phyloP scores from a whole-genome alignment of 345 rosid genomes.

The Murraya koenigii region DNA sequence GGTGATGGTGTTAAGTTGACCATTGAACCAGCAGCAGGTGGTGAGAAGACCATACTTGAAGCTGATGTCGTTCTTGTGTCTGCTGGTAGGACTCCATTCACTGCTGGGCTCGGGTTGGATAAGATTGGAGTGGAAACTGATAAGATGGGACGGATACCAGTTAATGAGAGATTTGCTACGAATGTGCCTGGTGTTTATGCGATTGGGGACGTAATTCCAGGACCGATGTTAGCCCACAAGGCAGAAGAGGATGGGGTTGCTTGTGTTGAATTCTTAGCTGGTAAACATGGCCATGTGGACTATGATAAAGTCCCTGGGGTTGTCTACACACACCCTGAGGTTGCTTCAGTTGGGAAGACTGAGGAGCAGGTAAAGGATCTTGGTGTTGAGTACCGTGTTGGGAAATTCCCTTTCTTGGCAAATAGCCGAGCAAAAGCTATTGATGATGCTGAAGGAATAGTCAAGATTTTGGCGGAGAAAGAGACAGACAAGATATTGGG shows the following conservation, averaged over 20 bases:
- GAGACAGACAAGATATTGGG: conserved; percentile 94
- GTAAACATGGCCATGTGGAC: conserved; percentile 95
- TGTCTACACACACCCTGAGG: conserved; percentile 97
- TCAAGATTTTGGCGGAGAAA: conserved; percentile 92
- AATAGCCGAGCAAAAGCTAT: conserved; percentile 99
- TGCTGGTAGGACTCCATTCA: conserved; percentile 89
- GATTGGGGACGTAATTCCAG: conserved; percentile 97
- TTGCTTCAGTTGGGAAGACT: conserved; percentile 94
- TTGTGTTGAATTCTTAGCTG: conserved; percentile 94
- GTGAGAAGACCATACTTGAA: conserved; percentile 77
- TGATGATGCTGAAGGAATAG: conserved; percentile 86
- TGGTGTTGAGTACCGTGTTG: conserved; percentile 73
- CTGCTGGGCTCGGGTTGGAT: conserved; percentile 87
- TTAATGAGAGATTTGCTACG: conserved; percentile 73
- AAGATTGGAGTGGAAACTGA: conserved; percentile 92
- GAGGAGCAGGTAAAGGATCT: conserved; percentile 94
- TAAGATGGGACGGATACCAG: conserved; percentile 75
- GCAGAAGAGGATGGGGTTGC: conserved; percentile 99
- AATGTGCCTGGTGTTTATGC: conserved; percentile 86
- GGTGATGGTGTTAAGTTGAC: conserved; percentile 79
- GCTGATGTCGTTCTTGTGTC: conserved; percentile 98
- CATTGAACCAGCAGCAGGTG: conserved; percentile 88
- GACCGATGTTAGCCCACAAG: conserved; percentile 99
- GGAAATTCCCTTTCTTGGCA: conserved; percentile 97
- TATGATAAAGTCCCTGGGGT: conserved; percentile 98